A percentile compares a stretch with the other conserved stretches of the same genome.
These are phyloP conservation scores for Leishmania lainsoni DNA, from an alignment of 208 protist genomes.

Conservation along the genomic window DNA sequence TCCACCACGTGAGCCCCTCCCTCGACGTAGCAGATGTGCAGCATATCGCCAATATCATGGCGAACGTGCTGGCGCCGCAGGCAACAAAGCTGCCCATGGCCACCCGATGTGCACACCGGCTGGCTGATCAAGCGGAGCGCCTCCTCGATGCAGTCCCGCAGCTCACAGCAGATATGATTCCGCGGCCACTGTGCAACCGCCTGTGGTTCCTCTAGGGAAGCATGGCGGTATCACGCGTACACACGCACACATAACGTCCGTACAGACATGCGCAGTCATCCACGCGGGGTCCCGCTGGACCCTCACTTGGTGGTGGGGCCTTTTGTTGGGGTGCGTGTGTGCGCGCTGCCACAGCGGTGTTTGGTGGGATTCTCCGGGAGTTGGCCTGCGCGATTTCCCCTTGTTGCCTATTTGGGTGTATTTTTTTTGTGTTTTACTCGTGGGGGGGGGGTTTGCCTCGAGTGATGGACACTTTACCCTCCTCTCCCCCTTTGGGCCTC, in stretches of 20 bases:
- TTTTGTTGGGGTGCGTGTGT: background rate
- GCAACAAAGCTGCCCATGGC: slow-evolving; percentile 92
- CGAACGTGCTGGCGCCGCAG: slow-evolving; percentile 65
- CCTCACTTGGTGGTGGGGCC: background rate
- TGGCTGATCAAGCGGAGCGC: slow-evolving; percentile 75
- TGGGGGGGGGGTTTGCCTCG: background rate
- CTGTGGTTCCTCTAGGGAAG: slow-evolving; percentile 80
- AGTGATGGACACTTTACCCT: background rate
- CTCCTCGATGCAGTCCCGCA: slow-evolving; percentile 79
- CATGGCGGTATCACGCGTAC: background rate
- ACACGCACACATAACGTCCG: background rate
- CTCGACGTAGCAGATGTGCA: slow-evolving; percentile 80
- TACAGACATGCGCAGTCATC: background rate
- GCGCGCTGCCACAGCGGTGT: background rate
- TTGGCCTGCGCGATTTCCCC: too few species aligned
- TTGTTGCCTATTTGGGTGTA: background rate
- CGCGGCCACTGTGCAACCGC: slow-evolving; percentile 58
- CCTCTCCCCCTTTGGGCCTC: background rate
- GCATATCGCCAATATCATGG: slow-evolving; percentile 74
- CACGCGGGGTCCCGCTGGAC: background rate
- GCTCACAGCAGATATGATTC: slow-evolving; percentile 74
- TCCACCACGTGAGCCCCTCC: slow-evolving; percentile 72
- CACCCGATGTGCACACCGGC: slow-evolving; percentile 81
- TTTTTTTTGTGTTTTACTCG: background rate
- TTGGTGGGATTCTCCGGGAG: too few species aligned